Base-by-base conservation (phyloP, 78 protist genomes). In the Dictyostelium purpureum region DNA sequence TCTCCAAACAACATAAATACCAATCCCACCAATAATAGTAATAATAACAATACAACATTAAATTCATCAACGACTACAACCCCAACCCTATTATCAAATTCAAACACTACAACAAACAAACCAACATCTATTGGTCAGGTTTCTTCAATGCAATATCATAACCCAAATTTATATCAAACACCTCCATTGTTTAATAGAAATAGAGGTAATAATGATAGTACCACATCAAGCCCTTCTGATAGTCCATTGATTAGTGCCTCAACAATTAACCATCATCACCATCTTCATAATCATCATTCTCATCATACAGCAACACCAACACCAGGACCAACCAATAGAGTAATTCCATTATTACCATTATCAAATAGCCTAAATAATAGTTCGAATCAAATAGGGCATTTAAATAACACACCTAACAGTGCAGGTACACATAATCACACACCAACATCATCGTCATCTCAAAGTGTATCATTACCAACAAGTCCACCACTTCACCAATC, bases 351-450 rank as follows among this genome's bases (percentile, higher is more conserved):
- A n/a, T 38, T 67, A 33, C 45, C 45, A 24, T 43, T 71, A 71
- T 71, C 78, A 71, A 71, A 37, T 33, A 71, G 78, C 43, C 26
- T 75, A 75, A 75, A 75, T 75, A 73, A 47, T 26, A 73, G n/a
- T 69, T 9, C 24, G n/a, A 71, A 73, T 73, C 26, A 28, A 18
- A n/a, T 38, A 6, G n/a, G n/a, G n/a, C 45, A 67, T 38, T 28
- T 28, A 21, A 71, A 71, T 71, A 71, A 71, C 43, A 43, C 54
- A 37, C 52, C 45, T 5, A 67, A 67, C n/a, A 73, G 63, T 73
- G 59, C 79, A 24, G 40, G 57, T 24, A 43, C 78, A 11, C n/a
- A 18, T 11, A 18, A 5, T 57, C 12, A 7, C 7, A 5, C 33
- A 57, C 12, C 65, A 21, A 57, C 24, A 57, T 7, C 11, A 63